Conservation (phyloP, 1,139 yeast genomes). For the Yamadazyma friedrichii region DNA sequence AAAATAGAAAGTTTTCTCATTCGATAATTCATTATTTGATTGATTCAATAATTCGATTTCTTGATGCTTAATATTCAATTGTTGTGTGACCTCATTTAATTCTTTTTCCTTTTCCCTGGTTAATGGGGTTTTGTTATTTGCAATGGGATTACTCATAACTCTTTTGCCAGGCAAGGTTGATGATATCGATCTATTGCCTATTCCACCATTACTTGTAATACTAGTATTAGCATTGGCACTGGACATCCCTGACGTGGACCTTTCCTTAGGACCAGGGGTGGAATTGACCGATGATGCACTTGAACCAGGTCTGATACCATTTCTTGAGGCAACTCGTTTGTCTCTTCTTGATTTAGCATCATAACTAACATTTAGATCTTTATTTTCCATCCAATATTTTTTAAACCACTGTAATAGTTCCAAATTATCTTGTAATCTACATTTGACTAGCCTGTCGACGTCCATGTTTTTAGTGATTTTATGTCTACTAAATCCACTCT, state of each 20-base stretch:
- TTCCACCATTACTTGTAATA: neutral
- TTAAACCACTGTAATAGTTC: slow-evolving; percentile 94
- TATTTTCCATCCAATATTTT: slow-evolving; percentile 75
- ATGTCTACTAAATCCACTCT: slow-evolving; percentile 70
- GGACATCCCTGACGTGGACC: neutral
- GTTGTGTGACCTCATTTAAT: slow-evolving; percentile 25
- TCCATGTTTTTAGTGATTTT: slow-evolving; percentile 73
- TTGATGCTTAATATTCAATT: slow-evolving; percentile 20
- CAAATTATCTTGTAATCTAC: slow-evolving; percentile 89
- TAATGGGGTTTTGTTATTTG: slow-evolving; percentile 20
- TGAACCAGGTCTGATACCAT: slow-evolving; percentile 1
- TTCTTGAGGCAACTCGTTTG: slow-evolving; percentile 6
- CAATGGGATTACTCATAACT: slow-evolving; percentile 5
- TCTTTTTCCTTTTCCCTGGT: slow-evolving; percentile 14
- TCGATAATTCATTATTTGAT: slow-evolving; percentile 51
- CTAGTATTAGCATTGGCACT: neutral
- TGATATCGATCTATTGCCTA: neutral
- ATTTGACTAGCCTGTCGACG: slow-evolving; percentile 78
- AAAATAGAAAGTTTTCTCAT: slow-evolving; percentile 87
- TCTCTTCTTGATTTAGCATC: slow-evolving; percentile 52
- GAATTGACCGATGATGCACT: neutral
- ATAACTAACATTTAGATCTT: slow-evolving; percentile 54
- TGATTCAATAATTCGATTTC: slow-evolving; percentile 20
- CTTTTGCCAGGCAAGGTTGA: slow-evolving; percentile 5
- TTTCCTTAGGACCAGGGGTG: neutral